These are phyloP conservation scores for Saturnispora dispora DNA, from an alignment of 805 yeast genomes.

Conservation along the genomic window DNA sequence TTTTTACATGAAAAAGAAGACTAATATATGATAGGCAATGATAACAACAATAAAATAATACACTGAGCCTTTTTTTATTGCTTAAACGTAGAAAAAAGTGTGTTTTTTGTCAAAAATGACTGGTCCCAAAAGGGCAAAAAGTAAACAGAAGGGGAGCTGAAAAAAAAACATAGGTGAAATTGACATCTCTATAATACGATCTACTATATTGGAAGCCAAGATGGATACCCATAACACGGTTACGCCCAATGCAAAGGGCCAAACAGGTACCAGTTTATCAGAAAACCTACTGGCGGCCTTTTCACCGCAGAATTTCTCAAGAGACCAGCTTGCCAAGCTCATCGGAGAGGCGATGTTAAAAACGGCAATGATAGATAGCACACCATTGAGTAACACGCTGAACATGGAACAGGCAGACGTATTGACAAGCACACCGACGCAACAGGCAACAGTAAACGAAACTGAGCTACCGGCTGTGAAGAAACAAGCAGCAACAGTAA, in stretches of 20 bases:
- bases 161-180: neutral
- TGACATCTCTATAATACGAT: neutral
- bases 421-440: constrained; percentile 4
- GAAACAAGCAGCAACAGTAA: neutral
- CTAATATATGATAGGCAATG: too few relatives aligned
- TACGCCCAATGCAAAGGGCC: neutral
- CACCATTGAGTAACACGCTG: neutral
- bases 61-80: neutral
- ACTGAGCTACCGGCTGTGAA: neutral
- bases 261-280: neutral
- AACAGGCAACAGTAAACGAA: neutral
- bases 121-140: constrained; percentile 11
- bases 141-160: constrained; percentile 6
- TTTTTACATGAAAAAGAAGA: neutral
- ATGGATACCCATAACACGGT: neutral
- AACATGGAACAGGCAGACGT: neutral
- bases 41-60: neutral
- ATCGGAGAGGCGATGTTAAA: constrained; percentile 3
- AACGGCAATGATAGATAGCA: constrained; percentile 1
- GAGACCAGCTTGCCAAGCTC: neutral
- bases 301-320: neutral
- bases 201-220: neutral
- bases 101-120: neutral
- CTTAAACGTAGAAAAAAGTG: too few relatives aligned
- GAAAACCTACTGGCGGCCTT: neutral